These are phyloP conservation scores for Kuraishia cidri DNA, from an alignment of 805 yeast species.

Conservation along the genomic window DNA sequence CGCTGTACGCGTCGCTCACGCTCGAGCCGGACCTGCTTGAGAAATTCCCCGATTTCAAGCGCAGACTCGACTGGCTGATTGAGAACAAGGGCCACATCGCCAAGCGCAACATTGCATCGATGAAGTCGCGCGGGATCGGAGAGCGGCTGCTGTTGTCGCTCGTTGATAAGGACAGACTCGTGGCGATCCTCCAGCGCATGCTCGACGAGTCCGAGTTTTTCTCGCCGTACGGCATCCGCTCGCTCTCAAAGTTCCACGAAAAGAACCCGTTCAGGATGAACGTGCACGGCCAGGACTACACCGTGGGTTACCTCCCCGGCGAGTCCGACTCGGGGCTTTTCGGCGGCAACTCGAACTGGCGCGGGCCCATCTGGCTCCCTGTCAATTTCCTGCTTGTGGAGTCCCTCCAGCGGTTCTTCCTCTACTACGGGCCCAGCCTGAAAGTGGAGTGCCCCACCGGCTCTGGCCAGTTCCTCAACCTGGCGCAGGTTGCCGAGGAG, in stretches of 20 bases:
- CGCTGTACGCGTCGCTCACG: slow-evolving; percentile 82
- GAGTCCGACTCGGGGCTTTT: slow-evolving; percentile 90
- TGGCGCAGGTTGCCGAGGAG: slow-evolving; percentile 88
- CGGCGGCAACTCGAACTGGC: slow-evolving; percentile 96
- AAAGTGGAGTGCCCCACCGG: slow-evolving; percentile 86
- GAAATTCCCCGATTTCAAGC: slow-evolving; percentile 73
- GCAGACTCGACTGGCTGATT: slow-evolving; percentile 77
- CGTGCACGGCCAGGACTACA: slow-evolving; percentile 66
- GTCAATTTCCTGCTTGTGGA: slow-evolving; percentile 81
- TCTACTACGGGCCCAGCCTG: slow-evolving; percentile 81
- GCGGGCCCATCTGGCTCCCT: slow-evolving; percentile 98
- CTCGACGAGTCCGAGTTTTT: slow-evolving; percentile 82
- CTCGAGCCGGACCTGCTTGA: slow-evolving; percentile 77
- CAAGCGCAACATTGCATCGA: slow-evolving; percentile 78
- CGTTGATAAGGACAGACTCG: slow-evolving; percentile 72
- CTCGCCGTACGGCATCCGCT: slow-evolving; percentile 79
- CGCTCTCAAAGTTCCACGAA: slow-evolving; percentile 79
- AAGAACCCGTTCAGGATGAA: slow-evolving; percentile 78
- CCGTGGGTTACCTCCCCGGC: slow-evolving; percentile 73
- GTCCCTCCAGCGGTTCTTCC: slow-evolving; percentile 75
- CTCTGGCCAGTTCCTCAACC: slow-evolving; percentile 64
- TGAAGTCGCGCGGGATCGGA: slow-evolving; percentile 71
- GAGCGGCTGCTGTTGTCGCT: slow-evolving; percentile 73
- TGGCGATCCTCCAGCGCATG: slow-evolving; percentile 69
- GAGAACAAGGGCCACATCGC: slow-evolving; percentile 62